Percentiles rank a stretch among this genome's conserved stretches.
Conservation (phyloP, 129 eudicot genomes). For the Arctium lappa region DNA sequence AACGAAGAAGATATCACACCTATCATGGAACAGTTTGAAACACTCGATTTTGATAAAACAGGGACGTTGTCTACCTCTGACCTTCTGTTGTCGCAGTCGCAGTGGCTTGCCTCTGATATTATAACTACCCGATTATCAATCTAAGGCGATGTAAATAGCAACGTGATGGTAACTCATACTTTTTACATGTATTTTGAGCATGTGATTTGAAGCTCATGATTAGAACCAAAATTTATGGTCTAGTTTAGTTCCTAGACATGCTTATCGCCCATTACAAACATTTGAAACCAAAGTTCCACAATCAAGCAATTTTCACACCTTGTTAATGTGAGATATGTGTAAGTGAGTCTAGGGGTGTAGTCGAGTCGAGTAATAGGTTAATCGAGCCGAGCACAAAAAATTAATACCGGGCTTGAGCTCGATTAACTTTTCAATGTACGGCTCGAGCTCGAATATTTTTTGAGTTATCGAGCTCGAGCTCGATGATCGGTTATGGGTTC, state of each 20-base stretch:
- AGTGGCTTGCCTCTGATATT: background rate
- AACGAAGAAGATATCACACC: constrained; percentile 61
- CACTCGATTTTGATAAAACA: constrained; percentile 75
- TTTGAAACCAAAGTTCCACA: background rate
- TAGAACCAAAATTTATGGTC: background rate
- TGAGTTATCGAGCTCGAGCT: too few relatives aligned
- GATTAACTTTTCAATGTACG: too few relatives aligned
- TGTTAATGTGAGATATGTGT: background rate
- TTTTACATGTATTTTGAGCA: background rate
- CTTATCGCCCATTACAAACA: background rate
- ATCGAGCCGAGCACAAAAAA: too few relatives aligned
- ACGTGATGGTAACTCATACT: background rate
- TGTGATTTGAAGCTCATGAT: background rate
- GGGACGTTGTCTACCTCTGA: constrained; percentile 78
- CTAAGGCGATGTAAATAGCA: constrained; percentile 15
- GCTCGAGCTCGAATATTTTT: too few relatives aligned
- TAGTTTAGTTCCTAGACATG: background rate
- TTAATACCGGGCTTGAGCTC: too few relatives aligned
- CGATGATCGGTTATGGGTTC: too few relatives aligned
- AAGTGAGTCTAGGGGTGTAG: background rate
- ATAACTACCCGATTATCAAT: constrained; percentile 15
- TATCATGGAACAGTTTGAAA: constrained; percentile 66
- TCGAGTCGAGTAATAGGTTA: too few relatives aligned
- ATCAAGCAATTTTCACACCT: background rate
- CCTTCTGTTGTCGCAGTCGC: constrained; percentile 49